Conservation (phyloP, 2,329 filamentous ascomycete genomes). For the Talaromyces sp. region DNA sequence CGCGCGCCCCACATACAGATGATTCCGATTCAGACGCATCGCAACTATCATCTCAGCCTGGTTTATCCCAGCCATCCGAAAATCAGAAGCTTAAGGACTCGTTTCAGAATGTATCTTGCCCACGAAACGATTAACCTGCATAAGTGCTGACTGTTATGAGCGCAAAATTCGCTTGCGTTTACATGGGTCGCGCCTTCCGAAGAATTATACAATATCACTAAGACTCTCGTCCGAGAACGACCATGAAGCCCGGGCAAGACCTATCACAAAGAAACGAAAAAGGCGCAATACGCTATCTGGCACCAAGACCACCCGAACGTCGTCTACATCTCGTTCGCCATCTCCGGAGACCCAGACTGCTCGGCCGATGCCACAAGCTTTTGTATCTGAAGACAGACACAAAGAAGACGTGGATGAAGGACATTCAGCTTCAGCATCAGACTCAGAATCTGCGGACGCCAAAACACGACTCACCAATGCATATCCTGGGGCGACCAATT, state of each 20-base stretch:
- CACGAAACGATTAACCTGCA: background rate
- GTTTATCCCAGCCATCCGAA: constrained; percentile 22
- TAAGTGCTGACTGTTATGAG: constrained; percentile 12
- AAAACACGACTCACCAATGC: constrained; percentile 57
- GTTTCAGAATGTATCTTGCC: constrained; percentile 39
- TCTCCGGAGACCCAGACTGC: constrained; percentile 1
- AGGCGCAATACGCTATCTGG: constrained; percentile 14
- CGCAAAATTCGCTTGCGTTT: constrained; percentile 54
- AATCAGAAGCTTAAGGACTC: constrained; percentile 45
- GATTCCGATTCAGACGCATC: constrained; percentile 20
- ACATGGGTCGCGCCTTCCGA: constrained; percentile 49
- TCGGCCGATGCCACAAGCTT: background rate
- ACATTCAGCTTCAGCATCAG: constrained; percentile 10
- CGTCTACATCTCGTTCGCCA: constrained; percentile 17
- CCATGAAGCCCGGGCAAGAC: constrained; percentile 8
- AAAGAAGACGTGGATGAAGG: constrained; percentile 8
- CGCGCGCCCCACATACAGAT: constrained; percentile 31
- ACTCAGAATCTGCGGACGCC: constrained; percentile 44
- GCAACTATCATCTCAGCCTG: constrained; percentile 1
- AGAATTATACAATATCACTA: constrained; percentile 48
- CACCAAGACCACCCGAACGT: constrained; percentile 8
- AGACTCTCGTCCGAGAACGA: constrained; percentile 41
- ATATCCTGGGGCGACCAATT: constrained; percentile 60
- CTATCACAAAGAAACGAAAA: constrained; percentile 15
- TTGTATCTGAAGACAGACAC: constrained; percentile 1